Percentiles rank a stretch among this genome's conserved stretches.
Evolutionary conservation across 1,284 basidiomycete genomes (phyloP).

Genomic region (Pyrrhoderma lamaoense): DNA sequence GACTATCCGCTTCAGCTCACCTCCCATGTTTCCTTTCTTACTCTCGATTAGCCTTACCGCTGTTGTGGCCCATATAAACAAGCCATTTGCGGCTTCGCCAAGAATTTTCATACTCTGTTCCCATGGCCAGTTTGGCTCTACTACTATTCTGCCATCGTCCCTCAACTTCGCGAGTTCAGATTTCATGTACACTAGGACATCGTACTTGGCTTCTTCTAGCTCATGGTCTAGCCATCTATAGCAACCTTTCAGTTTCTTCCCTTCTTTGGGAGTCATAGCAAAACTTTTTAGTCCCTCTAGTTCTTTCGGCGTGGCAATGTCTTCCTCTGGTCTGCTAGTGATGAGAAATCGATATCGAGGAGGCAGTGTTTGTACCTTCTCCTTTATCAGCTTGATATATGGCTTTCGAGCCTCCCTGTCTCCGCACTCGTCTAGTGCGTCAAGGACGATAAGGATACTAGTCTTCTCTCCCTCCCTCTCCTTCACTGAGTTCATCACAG

Average conservation of each 20-base stretch:
- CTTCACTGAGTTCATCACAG: background rate
- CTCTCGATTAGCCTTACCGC: background rate
- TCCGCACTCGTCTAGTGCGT: background rate
- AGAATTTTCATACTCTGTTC: background rate
- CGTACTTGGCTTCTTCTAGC: background rate
- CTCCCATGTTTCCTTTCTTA: too few relatives aligned
- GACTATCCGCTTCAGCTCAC: background rate
- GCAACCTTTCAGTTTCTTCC: too few relatives aligned
- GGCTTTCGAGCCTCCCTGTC: background rate
- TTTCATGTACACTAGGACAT: background rate
- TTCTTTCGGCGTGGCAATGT: too few relatives aligned
- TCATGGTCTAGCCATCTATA: background rate
- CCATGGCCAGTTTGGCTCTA: background rate
- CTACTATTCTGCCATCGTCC: background rate
- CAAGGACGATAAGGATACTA: background rate
- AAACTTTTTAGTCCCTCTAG: too few relatives aligned
- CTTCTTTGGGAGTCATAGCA: too few relatives aligned
- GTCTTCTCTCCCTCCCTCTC: too few relatives aligned
- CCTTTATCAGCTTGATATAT: background rate
- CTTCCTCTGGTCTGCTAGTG: background rate
- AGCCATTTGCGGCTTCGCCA: background rate
- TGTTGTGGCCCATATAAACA: conserved; percentile 8
- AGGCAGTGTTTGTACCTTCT: background rate
- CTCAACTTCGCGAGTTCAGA: background rate
- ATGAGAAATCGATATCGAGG: background rate